phyloP scores from a whole-genome alignment of 2,329 filamentous ascomycete species.

The Aspergillus japonicus region DNA sequence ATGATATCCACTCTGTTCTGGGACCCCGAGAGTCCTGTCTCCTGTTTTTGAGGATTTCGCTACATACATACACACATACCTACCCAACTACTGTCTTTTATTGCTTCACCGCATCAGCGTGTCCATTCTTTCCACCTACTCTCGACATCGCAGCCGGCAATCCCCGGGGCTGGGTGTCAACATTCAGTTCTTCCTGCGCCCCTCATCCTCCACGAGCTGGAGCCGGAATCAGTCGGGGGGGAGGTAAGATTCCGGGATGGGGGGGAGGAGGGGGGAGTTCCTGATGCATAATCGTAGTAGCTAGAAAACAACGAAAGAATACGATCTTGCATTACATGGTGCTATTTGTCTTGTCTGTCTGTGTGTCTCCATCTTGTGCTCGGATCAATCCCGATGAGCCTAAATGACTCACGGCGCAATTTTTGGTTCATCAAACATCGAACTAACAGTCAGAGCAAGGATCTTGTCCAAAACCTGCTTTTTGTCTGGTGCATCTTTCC shows the following conservation, averaged over 20 bases:
- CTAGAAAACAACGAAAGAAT: background rate
- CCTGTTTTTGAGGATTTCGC: background rate
- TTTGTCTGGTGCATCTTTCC: background rate
- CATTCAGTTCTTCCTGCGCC: background rate
- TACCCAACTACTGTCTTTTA: background rate
- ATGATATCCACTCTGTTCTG: slow-evolving; percentile 29
- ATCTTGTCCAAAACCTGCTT: background rate
- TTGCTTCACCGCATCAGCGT: background rate
- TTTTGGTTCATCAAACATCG: background rate
- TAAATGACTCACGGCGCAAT: too few relatives aligned
- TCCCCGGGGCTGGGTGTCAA: background rate
- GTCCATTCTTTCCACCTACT: background rate
- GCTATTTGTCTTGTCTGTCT: background rate
- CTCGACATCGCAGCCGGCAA: background rate
- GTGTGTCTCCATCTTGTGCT: too few relatives aligned
- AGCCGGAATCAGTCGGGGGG: background rate
- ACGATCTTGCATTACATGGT: background rate
- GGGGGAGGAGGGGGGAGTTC: background rate
- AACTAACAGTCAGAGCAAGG: background rate
- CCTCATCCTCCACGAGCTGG: background rate
- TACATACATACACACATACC: background rate
- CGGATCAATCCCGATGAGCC: too few relatives aligned
- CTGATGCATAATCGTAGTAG: background rate
- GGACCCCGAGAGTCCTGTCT: slow-evolving; percentile 10
- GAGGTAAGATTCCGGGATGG: background rate